A percentile compares a stretch with the other conserved stretches of the same genome.
Conservation (phyloP, 306 rosid species). For the Cucurbita pepo region DNA sequence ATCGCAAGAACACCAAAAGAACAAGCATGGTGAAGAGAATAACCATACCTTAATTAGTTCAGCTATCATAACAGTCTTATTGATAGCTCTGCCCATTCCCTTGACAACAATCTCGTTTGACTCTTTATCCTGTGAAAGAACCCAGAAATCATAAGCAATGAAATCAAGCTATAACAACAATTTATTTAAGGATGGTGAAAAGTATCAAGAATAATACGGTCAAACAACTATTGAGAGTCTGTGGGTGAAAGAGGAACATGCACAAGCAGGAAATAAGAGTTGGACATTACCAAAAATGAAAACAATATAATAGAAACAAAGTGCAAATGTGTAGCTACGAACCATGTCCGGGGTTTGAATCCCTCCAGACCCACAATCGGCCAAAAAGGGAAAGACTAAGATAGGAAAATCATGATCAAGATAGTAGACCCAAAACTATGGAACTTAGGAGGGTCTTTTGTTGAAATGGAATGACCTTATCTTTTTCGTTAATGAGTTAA, state of each 20-base stretch:
- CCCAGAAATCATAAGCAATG: not conserved
- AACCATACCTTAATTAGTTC: conserved; percentile 63
- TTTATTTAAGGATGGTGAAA: not conserved
- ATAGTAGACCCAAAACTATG: too few relatives aligned
- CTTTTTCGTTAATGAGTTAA: too few relatives aligned
- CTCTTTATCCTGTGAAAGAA: conserved; percentile 53
- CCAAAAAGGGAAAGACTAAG: too few relatives aligned
- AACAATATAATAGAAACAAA: not conserved
- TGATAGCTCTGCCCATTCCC: conserved; percentile 94
- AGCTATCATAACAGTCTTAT: conserved; percentile 77
- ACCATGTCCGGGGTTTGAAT: too few relatives aligned
- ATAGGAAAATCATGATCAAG: too few relatives aligned
- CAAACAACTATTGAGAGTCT: not conserved
- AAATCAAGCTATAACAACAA: not conserved
- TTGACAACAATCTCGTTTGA: conserved; percentile 54
- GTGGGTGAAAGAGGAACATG: not conserved
- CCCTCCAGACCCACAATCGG: too few relatives aligned
- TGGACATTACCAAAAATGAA: not conserved
- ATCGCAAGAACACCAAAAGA: not conserved
- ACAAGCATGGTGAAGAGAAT: not conserved
- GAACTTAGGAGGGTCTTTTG: too few relatives aligned
- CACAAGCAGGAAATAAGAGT: not conserved
- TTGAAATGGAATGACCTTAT: too few relatives aligned
- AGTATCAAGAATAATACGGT: not conserved
- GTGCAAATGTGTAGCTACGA: not conserved